A percentile compares a stretch with the other conserved stretches of the same genome.
Evolutionary conservation across 1,139 yeast species (phyloP).

Genomic region (Schizosaccharomyces versatilis): DNA sequence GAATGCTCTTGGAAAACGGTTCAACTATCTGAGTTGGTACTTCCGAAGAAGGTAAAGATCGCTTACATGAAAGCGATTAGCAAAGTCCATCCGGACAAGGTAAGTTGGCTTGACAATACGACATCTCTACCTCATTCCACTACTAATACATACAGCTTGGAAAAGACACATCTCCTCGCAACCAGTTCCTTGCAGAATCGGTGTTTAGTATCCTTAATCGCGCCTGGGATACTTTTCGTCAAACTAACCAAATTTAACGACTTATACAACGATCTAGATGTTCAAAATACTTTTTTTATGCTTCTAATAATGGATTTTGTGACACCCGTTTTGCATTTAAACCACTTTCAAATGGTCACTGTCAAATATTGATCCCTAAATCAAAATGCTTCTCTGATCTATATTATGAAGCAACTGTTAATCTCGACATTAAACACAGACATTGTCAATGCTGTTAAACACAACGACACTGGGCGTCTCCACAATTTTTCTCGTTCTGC

Average conservation of each 20-base stretch:
- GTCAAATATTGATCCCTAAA: no score
- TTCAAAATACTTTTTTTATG: no score
- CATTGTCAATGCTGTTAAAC: no score
- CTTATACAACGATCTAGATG: neutral
- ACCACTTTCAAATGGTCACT: no score
- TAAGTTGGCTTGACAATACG: neutral
- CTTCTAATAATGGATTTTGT: no score
- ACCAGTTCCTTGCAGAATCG: constrained; percentile 64
- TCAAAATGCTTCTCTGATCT: no score
- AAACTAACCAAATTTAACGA: constrained; percentile 21
- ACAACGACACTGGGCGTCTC: no score
- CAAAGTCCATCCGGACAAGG: constrained; percentile 80
- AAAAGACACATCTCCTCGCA: constrained; percentile 34
- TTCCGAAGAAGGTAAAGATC: constrained; percentile 78
- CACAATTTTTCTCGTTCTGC: no score
- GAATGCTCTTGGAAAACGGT: constrained; percentile 41
- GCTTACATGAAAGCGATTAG: constrained; percentile 83
- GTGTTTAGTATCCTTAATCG: constrained; percentile 65
- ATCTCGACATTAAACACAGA: no score
- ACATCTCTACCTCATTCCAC: no score
- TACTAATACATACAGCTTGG: constrained; percentile 20
- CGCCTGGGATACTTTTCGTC: constrained; percentile 79
- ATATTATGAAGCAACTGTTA: no score
- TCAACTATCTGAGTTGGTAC: constrained; percentile 49
- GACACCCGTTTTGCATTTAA: no score